Evolutionary conservation across 148 eudicot genomes (phyloP).

Genomic region (Dianthus caryophyllus): DNA sequence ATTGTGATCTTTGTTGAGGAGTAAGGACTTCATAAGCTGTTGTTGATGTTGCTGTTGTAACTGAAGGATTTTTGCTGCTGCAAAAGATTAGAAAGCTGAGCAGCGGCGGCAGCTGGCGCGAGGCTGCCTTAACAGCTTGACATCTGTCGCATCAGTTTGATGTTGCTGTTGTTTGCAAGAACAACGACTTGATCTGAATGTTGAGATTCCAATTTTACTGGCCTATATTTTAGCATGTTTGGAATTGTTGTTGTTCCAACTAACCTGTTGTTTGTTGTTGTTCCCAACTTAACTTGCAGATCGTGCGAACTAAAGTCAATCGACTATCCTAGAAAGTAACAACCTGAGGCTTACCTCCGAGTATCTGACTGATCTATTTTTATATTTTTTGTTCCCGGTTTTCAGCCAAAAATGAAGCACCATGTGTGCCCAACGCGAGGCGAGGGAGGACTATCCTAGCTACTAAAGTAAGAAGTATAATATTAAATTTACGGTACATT

Average conservation of each 20-base stretch:
- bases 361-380: background rate
- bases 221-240: slow-evolving; percentile 44
- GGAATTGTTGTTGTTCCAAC: slow-evolving; percentile 67
- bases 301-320: background rate
- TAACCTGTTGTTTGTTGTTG: too few species aligned
- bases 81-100: slow-evolving; percentile 62
- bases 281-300: slow-evolving; percentile 63
- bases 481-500: background rate
- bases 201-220: slow-evolving; percentile 76
- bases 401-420: too few species aligned
- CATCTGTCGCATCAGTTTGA: slow-evolving; percentile 55
- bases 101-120: slow-evolving; percentile 82
- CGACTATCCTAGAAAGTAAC: background rate
- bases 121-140: slow-evolving; percentile 68
- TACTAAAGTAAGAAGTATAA: background rate
- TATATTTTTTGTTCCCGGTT: too few species aligned
- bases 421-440: too few species aligned
- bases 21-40: slow-evolving; percentile 57
- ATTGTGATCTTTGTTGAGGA: slow-evolving; percentile 67
- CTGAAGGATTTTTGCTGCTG: slow-evolving; percentile 26
- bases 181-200: slow-evolving; percentile 68
- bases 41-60: slow-evolving; percentile 49
- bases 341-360: background rate
- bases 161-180: slow-evolving; percentile 52
- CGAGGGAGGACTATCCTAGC: background rate